Evolutionary conservation across 2,329 filamentous ascomycete species (phyloP), one percentile per base, ranked within the genome.

Genomic region (Penicillium paneum): DNA sequence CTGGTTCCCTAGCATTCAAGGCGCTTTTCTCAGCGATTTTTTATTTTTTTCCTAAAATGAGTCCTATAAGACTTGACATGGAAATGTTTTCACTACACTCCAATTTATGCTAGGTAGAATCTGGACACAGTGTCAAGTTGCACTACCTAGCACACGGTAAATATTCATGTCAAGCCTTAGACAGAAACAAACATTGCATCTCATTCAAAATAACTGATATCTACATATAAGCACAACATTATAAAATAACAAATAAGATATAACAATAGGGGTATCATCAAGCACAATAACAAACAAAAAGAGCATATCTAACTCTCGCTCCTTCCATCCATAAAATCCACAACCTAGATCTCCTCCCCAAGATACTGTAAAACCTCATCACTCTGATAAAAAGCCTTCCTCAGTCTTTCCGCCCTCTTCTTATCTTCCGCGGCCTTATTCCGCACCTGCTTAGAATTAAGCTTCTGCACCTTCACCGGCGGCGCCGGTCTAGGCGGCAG

Each of bases 341-440:
- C n/a, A 8, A 44, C n/a, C 21, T 35, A 50, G 15, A 10, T 21
- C 12, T 24, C 60, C 15, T 61, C 63, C 17, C 85, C 82, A 17
- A 95, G 73, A 68, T 95, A 94, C 66, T 80, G 84, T 64, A 91
- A 84, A 51, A 95, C 76, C 61, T 93, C 88, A n/a, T 88, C 82
- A 61, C 83, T 86, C 19, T 83, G 81, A 72, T 89, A 93, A 58
- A 96, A 88, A 74, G 89, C 80, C 62, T 84, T 79, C 60, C 85
- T 81, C 55, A 96, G 70, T 64, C 75, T 84, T 56, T 89, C 83
- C 17, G 81, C 79, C 57, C 79, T 85, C 68, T 76, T 84, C 73
- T 79, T 86, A 54, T 87, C 84, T 58, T 85, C 82, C 40, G 78
- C 74, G 3, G 83, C 84, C 67, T 81, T 72, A 68, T 83, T 85